Evolutionary conservation across 306 rosid species (phyloP).

Genomic region (Glycine tomentella): DNA sequence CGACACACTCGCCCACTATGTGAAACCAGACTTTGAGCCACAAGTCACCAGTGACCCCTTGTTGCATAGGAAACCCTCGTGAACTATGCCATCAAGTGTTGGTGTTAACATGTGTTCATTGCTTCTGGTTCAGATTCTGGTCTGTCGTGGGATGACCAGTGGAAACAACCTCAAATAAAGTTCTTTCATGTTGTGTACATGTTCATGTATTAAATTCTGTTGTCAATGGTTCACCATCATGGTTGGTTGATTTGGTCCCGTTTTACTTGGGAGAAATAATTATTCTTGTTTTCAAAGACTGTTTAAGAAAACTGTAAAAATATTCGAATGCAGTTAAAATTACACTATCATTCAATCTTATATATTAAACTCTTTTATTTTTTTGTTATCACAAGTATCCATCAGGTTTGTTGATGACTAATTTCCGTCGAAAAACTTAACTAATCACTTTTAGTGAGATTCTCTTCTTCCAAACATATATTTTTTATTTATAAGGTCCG

Average conservation of each 20-base stretch:
- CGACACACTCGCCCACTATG: slow-evolving; percentile 60
- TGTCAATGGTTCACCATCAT: neutral
- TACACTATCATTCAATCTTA: too few relatives aligned
- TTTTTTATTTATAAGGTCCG: too few relatives aligned
- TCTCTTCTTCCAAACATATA: too few relatives aligned
- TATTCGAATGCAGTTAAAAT: too few relatives aligned
- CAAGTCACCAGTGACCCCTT: slow-evolving; percentile 82
- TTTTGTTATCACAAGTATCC: too few relatives aligned
- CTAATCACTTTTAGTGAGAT: too few relatives aligned
- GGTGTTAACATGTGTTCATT: slow-evolving; percentile 30
- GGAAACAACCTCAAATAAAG: slow-evolving; percentile 16
- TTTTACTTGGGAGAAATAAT: neutral
- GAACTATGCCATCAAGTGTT: neutral
- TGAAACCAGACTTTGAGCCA: slow-evolving; percentile 82
- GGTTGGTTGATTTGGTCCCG: too few relatives aligned
- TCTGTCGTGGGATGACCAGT: slow-evolving; percentile 23
- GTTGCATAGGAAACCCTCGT: slow-evolving; percentile 55
- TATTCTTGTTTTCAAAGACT: neutral
- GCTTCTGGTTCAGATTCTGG: slow-evolving; percentile 5
- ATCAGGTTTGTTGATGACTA: too few relatives aligned
- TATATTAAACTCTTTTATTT: too few relatives aligned
- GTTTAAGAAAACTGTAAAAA: too few relatives aligned
- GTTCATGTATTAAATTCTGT: slow-evolving; percentile 25
- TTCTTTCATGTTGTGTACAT: neutral
- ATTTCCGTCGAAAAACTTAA: too few relatives aligned